These are phyloP conservation scores for Candida parachauliodes DNA, from an alignment of 805 yeast species.

Conservation along the genomic window DNA sequence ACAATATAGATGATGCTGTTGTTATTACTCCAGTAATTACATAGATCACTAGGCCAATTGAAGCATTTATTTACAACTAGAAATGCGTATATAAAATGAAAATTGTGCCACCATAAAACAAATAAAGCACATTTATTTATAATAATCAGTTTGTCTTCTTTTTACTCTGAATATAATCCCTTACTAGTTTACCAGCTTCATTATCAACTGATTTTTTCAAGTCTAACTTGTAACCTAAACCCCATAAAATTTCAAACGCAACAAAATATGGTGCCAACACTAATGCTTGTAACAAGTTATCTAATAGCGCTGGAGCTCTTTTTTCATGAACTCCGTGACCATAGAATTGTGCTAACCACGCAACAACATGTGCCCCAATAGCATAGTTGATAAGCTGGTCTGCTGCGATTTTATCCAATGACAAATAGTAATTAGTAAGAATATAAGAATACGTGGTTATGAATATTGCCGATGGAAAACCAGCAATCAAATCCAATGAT, in stretches of 20 bases:
- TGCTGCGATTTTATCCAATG: constrained; percentile 6
- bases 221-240: constrained; percentile 56
- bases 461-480: constrained; percentile 26
- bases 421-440: constrained; percentile 19
- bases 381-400: constrained; percentile 23
- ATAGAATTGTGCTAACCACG: constrained; percentile 83
- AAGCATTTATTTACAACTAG: too few relatives aligned
- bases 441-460: constrained; percentile 21
- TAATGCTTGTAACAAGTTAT: constrained; percentile 77
- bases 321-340: constrained; percentile 84
- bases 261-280: constrained; percentile 92
- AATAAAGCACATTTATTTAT: too few relatives aligned
- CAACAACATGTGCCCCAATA: constrained; percentile 41
- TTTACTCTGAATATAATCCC: constrained; percentile 26
- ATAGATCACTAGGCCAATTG: too few relatives aligned
- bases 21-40: too few relatives aligned
- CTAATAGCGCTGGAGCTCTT: constrained; percentile 82
- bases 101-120: too few relatives aligned
- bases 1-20: too few relatives aligned
- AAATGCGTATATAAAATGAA: too few relatives aligned
- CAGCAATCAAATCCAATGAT: constrained; percentile 47
- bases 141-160: too few relatives aligned
- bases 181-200: constrained; percentile 38
- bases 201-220: constrained; percentile 48
- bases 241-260: constrained; percentile 68